A percentile compares a stretch with the other conserved stretches of the same genome.
Conservation (phyloP, 2,329 filamentous ascomycete species). For the Cordyceps cateniannulata region DNA sequence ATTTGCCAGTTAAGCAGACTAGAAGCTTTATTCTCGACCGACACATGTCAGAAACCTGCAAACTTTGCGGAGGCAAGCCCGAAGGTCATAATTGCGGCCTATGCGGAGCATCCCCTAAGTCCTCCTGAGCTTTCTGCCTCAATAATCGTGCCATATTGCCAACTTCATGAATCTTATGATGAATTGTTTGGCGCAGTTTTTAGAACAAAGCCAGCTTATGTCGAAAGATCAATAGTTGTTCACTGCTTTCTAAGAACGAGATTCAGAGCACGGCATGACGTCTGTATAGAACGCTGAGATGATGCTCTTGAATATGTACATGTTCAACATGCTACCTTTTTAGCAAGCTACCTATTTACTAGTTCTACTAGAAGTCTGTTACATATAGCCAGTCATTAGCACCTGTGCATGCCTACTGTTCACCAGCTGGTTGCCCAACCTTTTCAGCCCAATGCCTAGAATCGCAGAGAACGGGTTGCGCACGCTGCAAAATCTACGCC, state of each 20-base stretch:
- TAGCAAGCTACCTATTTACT: neutral
- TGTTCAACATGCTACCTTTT: neutral
- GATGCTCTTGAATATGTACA: neutral
- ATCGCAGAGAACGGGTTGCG: too few species aligned
- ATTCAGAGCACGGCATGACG: neutral
- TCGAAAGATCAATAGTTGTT: neutral
- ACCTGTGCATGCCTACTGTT: neutral
- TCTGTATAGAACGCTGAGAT: neutral
- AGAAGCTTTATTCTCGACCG: too few species aligned
- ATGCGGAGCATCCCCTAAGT: too few species aligned
- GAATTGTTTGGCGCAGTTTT: neutral
- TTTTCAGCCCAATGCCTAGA: neutral
- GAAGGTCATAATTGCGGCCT: too few species aligned
- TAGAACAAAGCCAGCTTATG: neutral
- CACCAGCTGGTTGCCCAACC: neutral
- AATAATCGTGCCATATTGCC: too few species aligned
- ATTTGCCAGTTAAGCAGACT: too few species aligned
- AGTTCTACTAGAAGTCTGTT: neutral
- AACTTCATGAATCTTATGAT: too few species aligned
- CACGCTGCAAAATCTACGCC: too few species aligned
- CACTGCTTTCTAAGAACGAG: neutral
- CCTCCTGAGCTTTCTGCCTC: too few species aligned
- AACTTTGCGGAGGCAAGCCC: too few species aligned
- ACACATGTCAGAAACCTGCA: too few species aligned
- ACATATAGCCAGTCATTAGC: neutral